phyloP scores from a whole-genome alignment of 495 filamentous ascomycete genomes.

The Hypoxylon subgilvum region DNA sequence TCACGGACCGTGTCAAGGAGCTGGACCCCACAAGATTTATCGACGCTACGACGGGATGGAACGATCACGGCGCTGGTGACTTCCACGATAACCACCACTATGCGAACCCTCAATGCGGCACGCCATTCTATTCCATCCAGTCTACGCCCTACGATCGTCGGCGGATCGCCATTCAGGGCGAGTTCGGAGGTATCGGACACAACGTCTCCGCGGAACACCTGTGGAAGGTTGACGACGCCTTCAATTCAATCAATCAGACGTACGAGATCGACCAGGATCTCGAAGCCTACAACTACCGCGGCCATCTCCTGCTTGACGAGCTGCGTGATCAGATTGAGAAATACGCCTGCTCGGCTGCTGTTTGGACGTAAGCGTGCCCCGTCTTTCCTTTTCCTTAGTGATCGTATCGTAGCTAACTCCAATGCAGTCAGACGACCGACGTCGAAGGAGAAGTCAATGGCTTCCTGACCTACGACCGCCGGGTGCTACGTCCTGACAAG shows the following conservation, averaged over 20 bases:
- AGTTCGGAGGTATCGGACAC: slow-evolving; percentile 70
- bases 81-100: slow-evolving; percentile 72
- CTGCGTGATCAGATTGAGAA: slow-evolving; percentile 62
- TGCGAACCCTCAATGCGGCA: slow-evolving; percentile 71
- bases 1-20: slow-evolving; percentile 58
- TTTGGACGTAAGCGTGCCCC: slow-evolving; percentile 44
- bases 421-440: slow-evolving; percentile 68
- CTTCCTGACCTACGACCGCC: slow-evolving; percentile 69
- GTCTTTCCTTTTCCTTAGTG: neutral
- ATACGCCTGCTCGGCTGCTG: slow-evolving; percentile 55
- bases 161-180: slow-evolving; percentile 70
- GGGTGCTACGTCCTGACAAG: slow-evolving; percentile 58
- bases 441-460: slow-evolving; percentile 79
- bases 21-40: slow-evolving; percentile 68
- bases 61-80: slow-evolving; percentile 40
- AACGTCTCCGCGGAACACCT: slow-evolving; percentile 62
- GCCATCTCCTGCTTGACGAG: slow-evolving; percentile 57
- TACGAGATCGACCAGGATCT: slow-evolving; percentile 66
- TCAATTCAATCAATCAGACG: slow-evolving; percentile 65
- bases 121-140: slow-evolving; percentile 63
- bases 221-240: slow-evolving; percentile 64
- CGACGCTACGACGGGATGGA: slow-evolving; percentile 66
- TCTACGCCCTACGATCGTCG: slow-evolving; percentile 63
- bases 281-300: slow-evolving; percentile 70
- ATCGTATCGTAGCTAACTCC: slow-evolving; percentile 5